A percentile compares a stretch with the other conserved stretches of the same genome.
Conservation (phyloP, 306 rosid species). For the Arachis stenosperma region DNA sequence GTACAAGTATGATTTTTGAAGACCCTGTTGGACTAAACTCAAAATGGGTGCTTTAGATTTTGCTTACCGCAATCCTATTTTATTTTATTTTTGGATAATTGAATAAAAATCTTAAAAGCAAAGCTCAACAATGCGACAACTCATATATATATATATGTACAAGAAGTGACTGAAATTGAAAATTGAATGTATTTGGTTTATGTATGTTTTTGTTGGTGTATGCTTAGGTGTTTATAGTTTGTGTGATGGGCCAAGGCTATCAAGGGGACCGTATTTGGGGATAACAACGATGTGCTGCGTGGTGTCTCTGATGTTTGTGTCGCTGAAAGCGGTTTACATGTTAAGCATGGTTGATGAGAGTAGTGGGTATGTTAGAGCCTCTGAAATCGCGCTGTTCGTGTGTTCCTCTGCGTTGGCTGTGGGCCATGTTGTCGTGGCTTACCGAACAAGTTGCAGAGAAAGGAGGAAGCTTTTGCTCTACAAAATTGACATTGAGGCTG, state of each 20-base stretch:
- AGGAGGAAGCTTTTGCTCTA: slow-evolving; percentile 91
- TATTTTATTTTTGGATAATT: too few relatives aligned
- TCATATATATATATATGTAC: too few relatives aligned
- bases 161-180: too few relatives aligned
- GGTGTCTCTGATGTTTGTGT: slow-evolving; percentile 73
- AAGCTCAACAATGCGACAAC: too few relatives aligned
- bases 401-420: slow-evolving; percentile 77
- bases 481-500: slow-evolving; percentile 97
- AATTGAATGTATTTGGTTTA: too few relatives aligned
- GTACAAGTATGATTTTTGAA: too few relatives aligned
- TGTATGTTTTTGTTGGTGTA: neutral
- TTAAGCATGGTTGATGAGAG: slow-evolving; percentile 47
- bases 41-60: too few relatives aligned
- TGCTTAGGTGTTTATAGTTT: slow-evolving; percentile 79
- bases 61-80: too few relatives aligned
- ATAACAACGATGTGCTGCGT: slow-evolving; percentile 74
- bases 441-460: slow-evolving; percentile 96
- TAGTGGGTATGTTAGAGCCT: slow-evolving; percentile 44
- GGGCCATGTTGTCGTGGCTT: slow-evolving; percentile 85
- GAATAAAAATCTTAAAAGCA: too few relatives aligned
- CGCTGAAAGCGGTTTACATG: slow-evolving; percentile 73
- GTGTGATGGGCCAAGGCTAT: slow-evolving; percentile 87
- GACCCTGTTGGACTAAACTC: too few relatives aligned
- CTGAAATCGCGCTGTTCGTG: slow-evolving; percentile 68
- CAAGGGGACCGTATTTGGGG: slow-evolving; percentile 85